Evolutionary conservation across 2,329 filamentous ascomycete genomes (phyloP).

Genomic region (Leptodontidium sp.): DNA sequence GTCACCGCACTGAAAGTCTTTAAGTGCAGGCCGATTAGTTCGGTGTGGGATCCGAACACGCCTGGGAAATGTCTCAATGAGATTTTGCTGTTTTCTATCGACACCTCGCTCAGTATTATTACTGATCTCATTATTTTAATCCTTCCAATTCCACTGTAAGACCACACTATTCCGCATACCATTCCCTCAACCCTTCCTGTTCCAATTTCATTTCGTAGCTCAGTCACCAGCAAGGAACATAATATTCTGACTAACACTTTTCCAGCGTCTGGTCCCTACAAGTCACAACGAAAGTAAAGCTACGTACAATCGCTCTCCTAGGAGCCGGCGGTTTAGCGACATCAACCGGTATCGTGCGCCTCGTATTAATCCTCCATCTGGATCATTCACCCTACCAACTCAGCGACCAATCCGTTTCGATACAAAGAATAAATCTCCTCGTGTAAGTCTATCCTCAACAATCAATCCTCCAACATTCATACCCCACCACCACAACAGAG

Average conservation of each 20-base stretch:
- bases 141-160: conserved; percentile 7
- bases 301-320: not conserved
- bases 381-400: not conserved
- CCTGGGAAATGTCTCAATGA: not conserved
- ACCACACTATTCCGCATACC: too few species aligned
- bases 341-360: not conserved
- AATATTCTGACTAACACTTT: not conserved
- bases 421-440: not conserved
- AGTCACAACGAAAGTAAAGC: not conserved
- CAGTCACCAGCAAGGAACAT: too few species aligned
- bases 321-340: conserved; percentile 2
- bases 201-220: not conserved
- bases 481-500: not conserved
- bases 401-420: not conserved
- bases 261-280: not conserved
- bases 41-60: not conserved
- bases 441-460: not conserved
- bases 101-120: not conserved
- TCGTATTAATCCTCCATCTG: not conserved
- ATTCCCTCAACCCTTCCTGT: too few species aligned
- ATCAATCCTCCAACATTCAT: not conserved
- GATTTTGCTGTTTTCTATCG: not conserved
- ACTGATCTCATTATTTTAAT: not conserved
- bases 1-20: not conserved
- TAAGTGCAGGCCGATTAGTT: not conserved